Base-by-base conservation (phyloP, 352 stramenopile genomes). In the Phytophthora sojae region DNA sequence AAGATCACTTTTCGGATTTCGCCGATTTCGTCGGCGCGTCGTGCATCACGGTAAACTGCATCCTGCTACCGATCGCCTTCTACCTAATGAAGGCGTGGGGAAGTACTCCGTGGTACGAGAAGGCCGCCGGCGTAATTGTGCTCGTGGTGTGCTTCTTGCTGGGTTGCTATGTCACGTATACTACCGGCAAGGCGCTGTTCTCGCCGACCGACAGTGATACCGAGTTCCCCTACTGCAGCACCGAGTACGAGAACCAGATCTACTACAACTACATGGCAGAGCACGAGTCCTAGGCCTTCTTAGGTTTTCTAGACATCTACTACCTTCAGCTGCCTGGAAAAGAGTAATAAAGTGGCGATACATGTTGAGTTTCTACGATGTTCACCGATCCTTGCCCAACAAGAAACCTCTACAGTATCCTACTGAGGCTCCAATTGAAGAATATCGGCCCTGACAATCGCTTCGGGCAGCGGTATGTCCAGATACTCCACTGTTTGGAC, bases 371-470 rank as follows among this genome's bases (percentile, higher is more conserved):
- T 23, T 23, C 17, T 19, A 19, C 11, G 35, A 42, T 42, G 35
- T 42, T 15, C 35, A 15, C 15, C 35, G 4, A 42, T 12, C 11
- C 35, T 17, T 14, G 11, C 12, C 35, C 35, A 42, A 42, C 15
- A 42, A 5, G 35, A 14, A 42, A 17, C 21, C 21, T 21, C 21
- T 21, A 5, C 11, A 5, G 8, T 42, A 15, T 14, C 17, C 21
- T 29, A 21, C 32, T 15, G n/a, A 21, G 42, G 15, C n/a, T 37
- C 26, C 19, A 37, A 23, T 47, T 72, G 71, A 2, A 88, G 64
- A 60, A 90, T 86, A 9, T 90, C 80, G 6, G 37, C 66, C 57
- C 68, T 70, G 30, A 90, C 73, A 8, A 88, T 75, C 12, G 73
- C 58, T 29, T 83, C 72, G 1, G 73, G 61, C 25, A 90, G 60